phyloP scores from a whole-genome alignment of 805 yeast species.

The Blastobotrys chiropterorum region DNA sequence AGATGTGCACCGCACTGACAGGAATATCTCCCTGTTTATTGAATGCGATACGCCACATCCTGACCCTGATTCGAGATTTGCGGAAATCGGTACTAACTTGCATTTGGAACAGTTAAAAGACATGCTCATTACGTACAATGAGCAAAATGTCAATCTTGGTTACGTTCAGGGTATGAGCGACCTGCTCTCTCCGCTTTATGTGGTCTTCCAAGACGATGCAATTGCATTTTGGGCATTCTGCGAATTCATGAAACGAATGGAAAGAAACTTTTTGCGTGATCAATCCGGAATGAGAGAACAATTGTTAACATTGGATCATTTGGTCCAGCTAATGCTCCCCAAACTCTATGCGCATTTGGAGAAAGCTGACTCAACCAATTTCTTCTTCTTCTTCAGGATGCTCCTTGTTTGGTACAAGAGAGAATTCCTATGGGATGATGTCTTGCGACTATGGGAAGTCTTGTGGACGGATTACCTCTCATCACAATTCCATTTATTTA shows the following conservation, averaged over 20 bases:
- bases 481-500: slow-evolving; percentile 80
- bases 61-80: slow-evolving; percentile 44
- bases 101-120: slow-evolving; percentile 68
- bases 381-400: slow-evolving; percentile 94
- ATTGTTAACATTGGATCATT: slow-evolving; percentile 72
- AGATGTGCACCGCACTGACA: slow-evolving; percentile 87
- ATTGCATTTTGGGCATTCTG: slow-evolving; percentile 85
- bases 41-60: slow-evolving; percentile 39
- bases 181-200: slow-evolving; percentile 77
- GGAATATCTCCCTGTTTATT: slow-evolving; percentile 61
- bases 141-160: slow-evolving; percentile 75
- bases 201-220: slow-evolving; percentile 56
- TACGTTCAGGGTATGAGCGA: slow-evolving; percentile 99
- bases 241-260: slow-evolving; percentile 90
- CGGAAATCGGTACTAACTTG: slow-evolving; percentile 66
- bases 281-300: slow-evolving; percentile 91
- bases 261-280: slow-evolving; percentile 83
- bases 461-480: slow-evolving; percentile 83
- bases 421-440: slow-evolving; percentile 75
- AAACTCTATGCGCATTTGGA: slow-evolving; percentile 73
- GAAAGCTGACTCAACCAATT: slow-evolving; percentile 80
- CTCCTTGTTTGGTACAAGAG: slow-evolving; percentile 91
- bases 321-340: slow-evolving; percentile 89
- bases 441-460: slow-evolving; percentile 82
- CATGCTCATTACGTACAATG: slow-evolving; percentile 80